Percentiles rank a stretch among this genome's conserved stretches.
Conservation (phyloP, 768 basidiomycete species). For the Pisolithus marmoratus region DNA sequence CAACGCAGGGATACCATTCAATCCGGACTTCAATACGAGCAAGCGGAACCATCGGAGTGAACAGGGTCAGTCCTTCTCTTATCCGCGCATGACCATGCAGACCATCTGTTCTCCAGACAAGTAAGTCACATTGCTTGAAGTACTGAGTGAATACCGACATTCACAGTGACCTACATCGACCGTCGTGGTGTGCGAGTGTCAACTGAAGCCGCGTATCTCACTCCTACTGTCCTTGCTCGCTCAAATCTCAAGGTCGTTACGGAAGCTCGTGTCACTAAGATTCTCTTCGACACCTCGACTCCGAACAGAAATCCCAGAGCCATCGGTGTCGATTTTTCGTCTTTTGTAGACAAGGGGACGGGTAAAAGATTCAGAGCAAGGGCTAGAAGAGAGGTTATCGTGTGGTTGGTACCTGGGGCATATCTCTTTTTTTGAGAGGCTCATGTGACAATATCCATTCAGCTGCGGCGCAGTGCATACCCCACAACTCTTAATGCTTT, state of each 20-base stretch:
- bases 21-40: constrained; percentile 51
- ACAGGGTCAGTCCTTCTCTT: constrained; percentile 38
- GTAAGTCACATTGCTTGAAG: constrained; percentile 23
- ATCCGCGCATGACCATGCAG: background rate
- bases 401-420: constrained; percentile 41
- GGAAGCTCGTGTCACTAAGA: constrained; percentile 49
- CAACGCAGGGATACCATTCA: constrained; percentile 46
- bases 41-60: constrained; percentile 55
- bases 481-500: constrained; percentile 65
- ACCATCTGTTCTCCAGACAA: constrained; percentile 29
- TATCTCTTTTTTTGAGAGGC: background rate
- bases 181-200: constrained; percentile 49
- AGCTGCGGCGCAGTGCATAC: constrained; percentile 63
- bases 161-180: constrained; percentile 63
- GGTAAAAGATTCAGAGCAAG: constrained; percentile 39
- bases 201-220: constrained; percentile 63
- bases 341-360: constrained; percentile 15
- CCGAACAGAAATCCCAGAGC: constrained; percentile 39
- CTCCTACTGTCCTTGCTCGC: constrained; percentile 53
- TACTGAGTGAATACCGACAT: background rate
- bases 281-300: constrained; percentile 43
- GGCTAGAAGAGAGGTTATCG: constrained; percentile 54
- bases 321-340: constrained; percentile 56
- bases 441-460: background rate
- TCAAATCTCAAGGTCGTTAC: constrained; percentile 61